phyloP scores from a whole-genome alignment of 2,329 filamentous ascomycete genomes.

The Aureobasidium sp. region DNA sequence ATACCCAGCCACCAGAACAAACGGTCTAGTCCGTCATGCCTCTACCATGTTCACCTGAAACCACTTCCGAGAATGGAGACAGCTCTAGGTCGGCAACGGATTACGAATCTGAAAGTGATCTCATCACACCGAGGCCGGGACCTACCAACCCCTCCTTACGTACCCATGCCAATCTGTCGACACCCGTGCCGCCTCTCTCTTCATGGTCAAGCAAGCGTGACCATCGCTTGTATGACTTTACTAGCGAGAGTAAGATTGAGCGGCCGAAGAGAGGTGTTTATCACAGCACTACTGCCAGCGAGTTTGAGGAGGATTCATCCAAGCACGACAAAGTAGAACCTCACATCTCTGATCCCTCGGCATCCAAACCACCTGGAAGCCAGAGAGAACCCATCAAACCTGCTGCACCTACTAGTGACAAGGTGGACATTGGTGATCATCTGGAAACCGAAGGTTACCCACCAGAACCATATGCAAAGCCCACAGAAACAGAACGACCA shows the following conservation, averaged over 20 bases:
- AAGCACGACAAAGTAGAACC: background rate
- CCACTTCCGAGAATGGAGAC: conserved; percentile 21
- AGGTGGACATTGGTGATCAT: background rate
- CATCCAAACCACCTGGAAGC: background rate
- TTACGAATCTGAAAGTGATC: conserved; percentile 23
- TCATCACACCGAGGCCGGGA: conserved; percentile 27
- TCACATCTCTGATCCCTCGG: background rate
- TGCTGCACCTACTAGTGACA: background rate
- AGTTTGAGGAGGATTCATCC: conserved; percentile 3
- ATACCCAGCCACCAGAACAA: background rate
- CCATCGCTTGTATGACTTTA: conserved; percentile 14
- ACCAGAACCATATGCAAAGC: background rate
- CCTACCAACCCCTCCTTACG: conserved; percentile 23
- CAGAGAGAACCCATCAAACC: background rate
- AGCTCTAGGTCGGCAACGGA: conserved; percentile 19
- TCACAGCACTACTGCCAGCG: conserved; percentile 9
- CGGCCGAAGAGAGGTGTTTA: conserved; percentile 9
- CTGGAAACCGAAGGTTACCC: background rate
- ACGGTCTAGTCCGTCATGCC: conserved; percentile 15
- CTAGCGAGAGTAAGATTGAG: conserved; percentile 13
- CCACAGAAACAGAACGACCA: background rate
- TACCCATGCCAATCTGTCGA: conserved; percentile 20
- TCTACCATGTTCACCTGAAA: conserved; percentile 26
- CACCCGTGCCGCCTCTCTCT: conserved; percentile 13
- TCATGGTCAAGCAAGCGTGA: conserved; percentile 11